Evolutionary conservation across 2,329 filamentous ascomycete genomes (phyloP).

Genomic region (Fusarium sp.): DNA sequence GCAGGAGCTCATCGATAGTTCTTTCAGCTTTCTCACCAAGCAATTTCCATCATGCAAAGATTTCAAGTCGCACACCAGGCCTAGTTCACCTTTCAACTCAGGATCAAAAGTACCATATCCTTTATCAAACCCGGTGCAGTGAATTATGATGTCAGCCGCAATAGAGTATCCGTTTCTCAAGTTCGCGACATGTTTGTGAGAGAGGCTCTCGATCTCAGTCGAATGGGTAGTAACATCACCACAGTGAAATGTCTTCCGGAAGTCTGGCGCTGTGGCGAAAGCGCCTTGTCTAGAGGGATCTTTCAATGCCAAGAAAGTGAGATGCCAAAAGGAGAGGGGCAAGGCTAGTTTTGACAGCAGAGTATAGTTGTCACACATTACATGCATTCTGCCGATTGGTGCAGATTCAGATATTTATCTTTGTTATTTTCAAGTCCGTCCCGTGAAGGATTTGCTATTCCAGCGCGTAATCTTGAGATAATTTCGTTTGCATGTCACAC

Average conservation of each 20-base stretch:
- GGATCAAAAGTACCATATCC: background rate
- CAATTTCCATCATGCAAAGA: background rate
- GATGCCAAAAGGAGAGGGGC: no score
- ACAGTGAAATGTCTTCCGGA: background rate
- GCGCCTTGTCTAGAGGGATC: no score
- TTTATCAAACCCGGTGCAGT: background rate
- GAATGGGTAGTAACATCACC: background rate
- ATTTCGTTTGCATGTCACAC: no score
- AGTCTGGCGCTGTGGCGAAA: background rate
- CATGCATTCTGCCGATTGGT: no score
- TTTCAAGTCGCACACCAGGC: background rate
- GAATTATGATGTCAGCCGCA: background rate
- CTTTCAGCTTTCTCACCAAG: background rate
- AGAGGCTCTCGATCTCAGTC: background rate
- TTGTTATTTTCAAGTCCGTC: no score
- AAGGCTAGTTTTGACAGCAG: no score
- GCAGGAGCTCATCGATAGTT: background rate
- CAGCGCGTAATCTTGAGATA: no score
- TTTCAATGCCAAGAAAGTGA: no score
- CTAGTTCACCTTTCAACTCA: background rate
- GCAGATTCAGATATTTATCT: no score
- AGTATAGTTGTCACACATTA: no score
- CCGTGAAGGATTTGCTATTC: no score
- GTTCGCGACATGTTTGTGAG: background rate
- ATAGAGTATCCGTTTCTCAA: background rate